Evolutionary conservation across 2,329 filamentous ascomycete genomes (phyloP).

Genomic region (Daldinia eschscholtzii): DNA sequence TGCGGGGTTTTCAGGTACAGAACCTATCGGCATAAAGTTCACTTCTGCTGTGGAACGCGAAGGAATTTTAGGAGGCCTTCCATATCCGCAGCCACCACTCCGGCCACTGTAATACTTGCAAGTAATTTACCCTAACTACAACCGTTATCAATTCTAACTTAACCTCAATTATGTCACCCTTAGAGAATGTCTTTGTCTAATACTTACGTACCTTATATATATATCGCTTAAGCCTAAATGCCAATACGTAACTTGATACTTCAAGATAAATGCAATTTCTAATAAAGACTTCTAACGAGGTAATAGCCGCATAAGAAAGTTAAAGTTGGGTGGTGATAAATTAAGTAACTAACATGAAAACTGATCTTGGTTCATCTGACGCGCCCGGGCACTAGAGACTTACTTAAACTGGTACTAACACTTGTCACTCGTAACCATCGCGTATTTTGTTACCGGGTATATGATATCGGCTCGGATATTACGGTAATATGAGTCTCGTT

Average conservation of each 20-base stretch:
- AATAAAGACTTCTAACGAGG: background rate
- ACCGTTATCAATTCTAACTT: background rate
- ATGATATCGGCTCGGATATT: background rate
- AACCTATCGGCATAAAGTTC: slow-evolving; percentile 37
- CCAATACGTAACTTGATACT: background rate
- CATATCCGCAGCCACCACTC: slow-evolving; percentile 22
- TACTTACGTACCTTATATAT: background rate
- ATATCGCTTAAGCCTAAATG: background rate
- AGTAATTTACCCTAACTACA: background rate
- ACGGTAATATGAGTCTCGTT: background rate
- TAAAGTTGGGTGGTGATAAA: slow-evolving; percentile 7
- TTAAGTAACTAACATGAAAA: slow-evolving; percentile 14
- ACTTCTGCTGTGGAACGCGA: slow-evolving; percentile 30
- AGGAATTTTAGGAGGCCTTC: slow-evolving; percentile 27
- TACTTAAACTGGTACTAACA: background rate
- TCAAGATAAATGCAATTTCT: slow-evolving; percentile 1
- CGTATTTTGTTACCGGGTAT: background rate
- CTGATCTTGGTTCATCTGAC: slow-evolving; percentile 34
- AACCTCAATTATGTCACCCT: background rate
- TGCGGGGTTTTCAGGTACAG: slow-evolving; percentile 43
- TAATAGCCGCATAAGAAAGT: background rate
- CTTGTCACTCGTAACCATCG: background rate
- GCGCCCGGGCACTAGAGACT: slow-evolving; percentile 16
- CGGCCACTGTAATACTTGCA: background rate
- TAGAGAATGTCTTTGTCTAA: background rate